phyloP scores from a whole-genome alignment of 495 filamentous ascomycete species.

The Aspergillus saccharolyticus region DNA sequence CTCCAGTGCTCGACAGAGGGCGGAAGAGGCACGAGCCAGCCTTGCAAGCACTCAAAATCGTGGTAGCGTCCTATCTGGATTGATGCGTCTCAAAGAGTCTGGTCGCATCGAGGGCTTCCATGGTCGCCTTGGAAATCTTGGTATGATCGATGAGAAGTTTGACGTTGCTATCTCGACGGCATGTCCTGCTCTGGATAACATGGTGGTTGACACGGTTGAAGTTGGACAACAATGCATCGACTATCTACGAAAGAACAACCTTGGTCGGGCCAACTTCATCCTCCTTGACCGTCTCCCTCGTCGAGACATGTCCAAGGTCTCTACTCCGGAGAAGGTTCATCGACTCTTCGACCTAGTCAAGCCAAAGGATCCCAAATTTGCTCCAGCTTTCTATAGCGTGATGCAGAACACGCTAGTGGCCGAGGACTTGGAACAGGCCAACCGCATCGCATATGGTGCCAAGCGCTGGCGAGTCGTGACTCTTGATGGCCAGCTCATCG shows the following conservation, averaged over 20 bases:
- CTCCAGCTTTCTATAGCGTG: constrained; percentile 89
- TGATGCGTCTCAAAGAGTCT: constrained; percentile 94
- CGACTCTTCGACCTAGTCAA: constrained; percentile 90
- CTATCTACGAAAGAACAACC: constrained; percentile 92
- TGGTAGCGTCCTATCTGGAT: constrained; percentile 81
- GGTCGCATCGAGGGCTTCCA: constrained; percentile 96
- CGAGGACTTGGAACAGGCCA: constrained; percentile 86
- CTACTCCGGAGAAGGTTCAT: constrained; percentile 88
- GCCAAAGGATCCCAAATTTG: constrained; percentile 78
- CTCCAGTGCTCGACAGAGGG: constrained; percentile 84
- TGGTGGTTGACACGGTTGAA: constrained; percentile 93
- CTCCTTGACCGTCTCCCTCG: constrained; percentile 79
- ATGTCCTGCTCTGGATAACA: constrained; percentile 84
- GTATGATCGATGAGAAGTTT: constrained; percentile 90
- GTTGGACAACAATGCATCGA: constrained; percentile 96
- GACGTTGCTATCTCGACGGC: constrained; percentile 97
- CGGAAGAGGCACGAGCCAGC: constrained; percentile 88
- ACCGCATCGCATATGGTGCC: constrained; percentile 91
- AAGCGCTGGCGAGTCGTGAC: constrained; percentile 94
- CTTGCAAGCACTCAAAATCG: constrained; percentile 84
- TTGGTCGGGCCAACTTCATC: constrained; percentile 96
- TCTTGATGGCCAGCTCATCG: constrained; percentile 89
- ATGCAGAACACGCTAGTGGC: constrained; percentile 92
- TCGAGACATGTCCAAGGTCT: constrained; percentile 68
- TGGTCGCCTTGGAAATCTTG: constrained; percentile 88